These are phyloP conservation scores for Lanmaoa pseudosensibilis DNA, from an alignment of 768 basidiomycete genomes.

Conservation along the genomic window DNA sequence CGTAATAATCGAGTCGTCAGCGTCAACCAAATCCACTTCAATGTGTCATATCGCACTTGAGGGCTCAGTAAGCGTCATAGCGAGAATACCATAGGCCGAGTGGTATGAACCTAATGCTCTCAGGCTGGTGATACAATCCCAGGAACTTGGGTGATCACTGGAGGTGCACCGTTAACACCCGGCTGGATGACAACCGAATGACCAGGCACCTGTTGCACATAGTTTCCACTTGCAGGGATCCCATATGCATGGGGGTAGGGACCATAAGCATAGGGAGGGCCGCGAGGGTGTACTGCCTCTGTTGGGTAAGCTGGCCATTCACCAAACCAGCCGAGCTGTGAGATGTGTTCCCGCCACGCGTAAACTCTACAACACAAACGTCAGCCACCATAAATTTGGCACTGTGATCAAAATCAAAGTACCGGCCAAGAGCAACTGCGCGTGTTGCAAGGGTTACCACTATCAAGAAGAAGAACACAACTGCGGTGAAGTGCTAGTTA, in stretches of 20 bases:
- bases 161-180: slow-evolving; percentile 55
- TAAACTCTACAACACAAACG: slow-evolving; percentile 16
- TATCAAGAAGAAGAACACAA: slow-evolving; percentile 51
- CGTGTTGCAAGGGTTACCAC: slow-evolving; percentile 54
- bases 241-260: slow-evolving; percentile 30
- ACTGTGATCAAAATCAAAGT: background rate
- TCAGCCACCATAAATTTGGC: background rate
- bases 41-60: background rate
- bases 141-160: slow-evolving; percentile 63
- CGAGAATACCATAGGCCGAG: background rate
- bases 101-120: background rate
- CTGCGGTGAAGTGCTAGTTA: slow-evolving; percentile 24
- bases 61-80: background rate
- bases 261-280: slow-evolving; percentile 32
- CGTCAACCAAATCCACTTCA: background rate
- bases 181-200: slow-evolving; percentile 71
- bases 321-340: slow-evolving; percentile 76
- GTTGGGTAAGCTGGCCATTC: slow-evolving; percentile 61
- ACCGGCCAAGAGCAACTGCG: slow-evolving; percentile 35
- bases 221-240: slow-evolving; percentile 29
- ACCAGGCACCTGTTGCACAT: slow-evolving; percentile 54
- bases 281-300: slow-evolving; percentile 25
- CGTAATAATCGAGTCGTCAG: slow-evolving; percentile 10
- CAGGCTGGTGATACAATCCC: slow-evolving; percentile 26
- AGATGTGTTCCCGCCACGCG: slow-evolving; percentile 37